These are phyloP conservation scores for Pestalotiopsis sp. DNA, from an alignment of 2,329 filamentous ascomycete species.

Conservation along the genomic window DNA sequence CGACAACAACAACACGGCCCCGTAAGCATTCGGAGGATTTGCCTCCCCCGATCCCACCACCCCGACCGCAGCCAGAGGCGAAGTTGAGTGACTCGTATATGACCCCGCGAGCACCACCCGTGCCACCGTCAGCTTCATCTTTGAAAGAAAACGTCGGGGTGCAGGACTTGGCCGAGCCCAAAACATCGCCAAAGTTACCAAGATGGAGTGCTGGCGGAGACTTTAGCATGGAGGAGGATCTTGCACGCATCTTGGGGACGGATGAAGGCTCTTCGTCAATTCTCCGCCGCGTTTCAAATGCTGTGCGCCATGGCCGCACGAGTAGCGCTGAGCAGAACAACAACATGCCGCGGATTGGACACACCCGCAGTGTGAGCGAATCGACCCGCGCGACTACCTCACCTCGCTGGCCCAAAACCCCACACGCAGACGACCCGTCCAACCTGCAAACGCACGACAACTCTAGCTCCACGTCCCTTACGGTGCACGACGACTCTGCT, in stretches of 20 bases:
- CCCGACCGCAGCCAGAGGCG: conserved; percentile 36
- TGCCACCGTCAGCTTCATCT: conserved; percentile 47
- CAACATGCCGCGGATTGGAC: conserved; percentile 45
- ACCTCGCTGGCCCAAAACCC: conserved; percentile 71
- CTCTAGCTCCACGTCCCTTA: conserved; percentile 71
- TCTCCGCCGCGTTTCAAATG: conserved; percentile 87
- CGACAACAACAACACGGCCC: conserved; percentile 8
- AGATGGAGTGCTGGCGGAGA: conserved; percentile 81
- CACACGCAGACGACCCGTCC: conserved; percentile 57
- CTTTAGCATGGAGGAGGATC: conserved; percentile 94
- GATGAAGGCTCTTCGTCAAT: conserved; percentile 81
- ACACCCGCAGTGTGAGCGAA: conserved; percentile 67
- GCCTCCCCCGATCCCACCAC: conserved; percentile 26
- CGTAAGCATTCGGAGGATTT: conserved; percentile 26
- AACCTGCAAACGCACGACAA: conserved; percentile 60
- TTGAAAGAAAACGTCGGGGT: conserved; percentile 51
- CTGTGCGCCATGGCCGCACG: conserved; percentile 88
- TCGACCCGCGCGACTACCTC: conserved; percentile 67
- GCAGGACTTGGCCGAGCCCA: conserved; percentile 43
- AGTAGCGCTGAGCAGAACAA: conserved; percentile 70
- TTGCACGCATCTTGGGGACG: conserved; percentile 82
- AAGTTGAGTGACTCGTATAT: conserved; percentile 57
- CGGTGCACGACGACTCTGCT: conserved; percentile 63
- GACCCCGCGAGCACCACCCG: conserved; percentile 59
- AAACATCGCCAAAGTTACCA: conserved; percentile 68